Percentiles rank a stretch among this genome's conserved stretches.
These are phyloP conservation scores for Solanum etuberosum DNA, from an alignment of 257 asterid genomes.

Conservation along the genomic window DNA sequence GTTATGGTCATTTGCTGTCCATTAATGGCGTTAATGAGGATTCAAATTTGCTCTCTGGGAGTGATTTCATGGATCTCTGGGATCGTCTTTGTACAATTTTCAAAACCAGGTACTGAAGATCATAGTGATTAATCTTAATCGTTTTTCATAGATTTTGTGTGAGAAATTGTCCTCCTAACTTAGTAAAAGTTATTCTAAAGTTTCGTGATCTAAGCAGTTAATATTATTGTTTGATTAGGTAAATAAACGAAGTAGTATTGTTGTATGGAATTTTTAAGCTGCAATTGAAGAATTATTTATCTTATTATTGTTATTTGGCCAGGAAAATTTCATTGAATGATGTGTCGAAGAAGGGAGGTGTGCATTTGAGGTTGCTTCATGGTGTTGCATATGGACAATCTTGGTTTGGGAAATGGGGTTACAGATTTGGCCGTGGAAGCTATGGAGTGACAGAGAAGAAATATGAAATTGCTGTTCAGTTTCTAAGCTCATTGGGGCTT, in stretches of 20 bases:
- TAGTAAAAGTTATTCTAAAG: background rate
- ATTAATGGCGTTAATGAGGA: conserved; percentile 29
- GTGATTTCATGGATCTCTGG: conserved; percentile 63
- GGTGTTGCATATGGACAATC: conserved; percentile 38
- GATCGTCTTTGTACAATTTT: conserved; percentile 53
- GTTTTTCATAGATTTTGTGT: background rate
- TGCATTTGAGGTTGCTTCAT: conserved; percentile 42
- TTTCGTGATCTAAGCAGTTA: background rate
- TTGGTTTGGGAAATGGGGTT: conserved; percentile 70
- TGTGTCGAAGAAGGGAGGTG: conserved; percentile 19
- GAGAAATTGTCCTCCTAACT: background rate
- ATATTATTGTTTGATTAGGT: background rate
- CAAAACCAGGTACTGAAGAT: conserved; percentile 38
- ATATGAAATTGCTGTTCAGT: conserved; percentile 24
- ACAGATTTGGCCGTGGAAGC: conserved; percentile 31
- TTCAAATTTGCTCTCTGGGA: conserved; percentile 23
- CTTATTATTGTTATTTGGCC: background rate
- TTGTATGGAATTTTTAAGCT: background rate
- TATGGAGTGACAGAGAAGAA: conserved; percentile 28
- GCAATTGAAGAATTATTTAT: background rate
- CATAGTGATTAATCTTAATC: background rate
- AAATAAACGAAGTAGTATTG: background rate
- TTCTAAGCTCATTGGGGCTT: conserved; percentile 35
- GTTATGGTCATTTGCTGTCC: conserved; percentile 66
- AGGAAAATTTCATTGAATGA: conserved; percentile 51